Evolutionary conservation across 2,329 filamentous ascomycete genomes (phyloP).

Genomic region (Stylonectria norvegica): DNA sequence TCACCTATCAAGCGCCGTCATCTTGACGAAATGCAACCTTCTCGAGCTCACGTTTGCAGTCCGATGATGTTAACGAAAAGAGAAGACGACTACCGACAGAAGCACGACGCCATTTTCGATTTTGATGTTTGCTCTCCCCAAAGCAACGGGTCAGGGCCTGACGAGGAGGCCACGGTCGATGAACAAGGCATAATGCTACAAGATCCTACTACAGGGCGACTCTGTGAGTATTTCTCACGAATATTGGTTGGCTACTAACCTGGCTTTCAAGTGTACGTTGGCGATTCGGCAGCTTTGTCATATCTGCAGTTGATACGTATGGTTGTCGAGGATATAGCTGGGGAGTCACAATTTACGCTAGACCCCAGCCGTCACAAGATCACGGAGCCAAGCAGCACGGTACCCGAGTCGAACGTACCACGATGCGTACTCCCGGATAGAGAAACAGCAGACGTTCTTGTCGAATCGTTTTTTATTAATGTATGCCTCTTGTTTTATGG

Average conservation of each 20-base stretch:
- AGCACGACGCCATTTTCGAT: neutral
- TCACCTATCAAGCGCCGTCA: constrained; percentile 2
- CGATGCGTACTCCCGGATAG: constrained; percentile 46
- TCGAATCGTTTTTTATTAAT: constrained; percentile 56
- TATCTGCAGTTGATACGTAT: constrained; percentile 59
- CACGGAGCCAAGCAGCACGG: constrained; percentile 50
- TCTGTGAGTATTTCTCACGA: constrained; percentile 42
- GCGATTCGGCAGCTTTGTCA: constrained; percentile 60
- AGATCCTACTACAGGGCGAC: constrained; percentile 54
- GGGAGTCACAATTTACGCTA: constrained; percentile 54
- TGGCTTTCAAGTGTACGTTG: constrained; percentile 50
- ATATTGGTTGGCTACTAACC: constrained; percentile 12
- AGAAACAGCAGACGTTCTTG: constrained; percentile 45
- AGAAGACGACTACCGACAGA: neutral
- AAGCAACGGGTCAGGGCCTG: constrained; percentile 42
- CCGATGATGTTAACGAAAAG: neutral
- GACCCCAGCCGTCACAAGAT: constrained; percentile 57
- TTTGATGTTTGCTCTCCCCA: constrained; percentile 13
- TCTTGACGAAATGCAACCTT: neutral
- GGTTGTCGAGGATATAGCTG: constrained; percentile 54
- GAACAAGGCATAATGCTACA: constrained; percentile 56
- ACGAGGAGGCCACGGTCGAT: constrained; percentile 55
- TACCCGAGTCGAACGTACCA: constrained; percentile 29
- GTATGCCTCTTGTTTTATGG: constrained; percentile 41
- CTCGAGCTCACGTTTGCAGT: too few species aligned